Conservation (phyloP, 768 basidiomycete species). For the Hydnum rufescens region DNA sequence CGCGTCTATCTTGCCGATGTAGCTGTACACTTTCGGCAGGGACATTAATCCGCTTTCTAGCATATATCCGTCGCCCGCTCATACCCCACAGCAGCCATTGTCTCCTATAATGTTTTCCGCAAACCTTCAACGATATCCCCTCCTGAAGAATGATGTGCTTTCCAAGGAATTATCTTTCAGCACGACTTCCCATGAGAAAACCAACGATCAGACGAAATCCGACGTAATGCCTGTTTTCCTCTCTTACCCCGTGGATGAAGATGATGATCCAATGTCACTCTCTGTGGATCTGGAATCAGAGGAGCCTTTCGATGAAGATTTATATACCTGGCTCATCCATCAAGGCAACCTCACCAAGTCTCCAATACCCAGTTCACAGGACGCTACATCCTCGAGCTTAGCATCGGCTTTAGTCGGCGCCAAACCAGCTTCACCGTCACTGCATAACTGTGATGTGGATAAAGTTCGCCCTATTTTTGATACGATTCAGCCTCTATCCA, state of each 20-base stretch:
- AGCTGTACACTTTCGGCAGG: no score
- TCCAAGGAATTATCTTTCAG: neutral
- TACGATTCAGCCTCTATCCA: neutral
- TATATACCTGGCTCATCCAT: neutral
- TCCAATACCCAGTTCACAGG: neutral
- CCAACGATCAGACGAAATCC: neutral
- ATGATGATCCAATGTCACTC: no score
- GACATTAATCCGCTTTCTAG: no score
- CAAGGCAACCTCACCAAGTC: neutral
- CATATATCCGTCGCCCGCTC: no score
- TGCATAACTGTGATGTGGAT: neutral
- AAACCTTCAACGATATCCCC: neutral
- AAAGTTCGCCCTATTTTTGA: neutral
- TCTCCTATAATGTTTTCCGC: neutral
- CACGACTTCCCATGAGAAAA: neutral
- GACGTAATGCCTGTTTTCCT: neutral
- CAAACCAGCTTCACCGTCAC: neutral
- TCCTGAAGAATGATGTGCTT: neutral
- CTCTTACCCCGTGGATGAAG: neutral
- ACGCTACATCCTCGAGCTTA: neutral
- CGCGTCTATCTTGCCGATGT: no score
- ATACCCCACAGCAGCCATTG: neutral
- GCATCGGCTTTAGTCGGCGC: neutral
- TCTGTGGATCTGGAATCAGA: neutral
- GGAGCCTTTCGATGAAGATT: neutral